Base-by-base conservation (phyloP, 371 early-diverging fungal genomes). In the Umbelopsis sp. region DNA sequence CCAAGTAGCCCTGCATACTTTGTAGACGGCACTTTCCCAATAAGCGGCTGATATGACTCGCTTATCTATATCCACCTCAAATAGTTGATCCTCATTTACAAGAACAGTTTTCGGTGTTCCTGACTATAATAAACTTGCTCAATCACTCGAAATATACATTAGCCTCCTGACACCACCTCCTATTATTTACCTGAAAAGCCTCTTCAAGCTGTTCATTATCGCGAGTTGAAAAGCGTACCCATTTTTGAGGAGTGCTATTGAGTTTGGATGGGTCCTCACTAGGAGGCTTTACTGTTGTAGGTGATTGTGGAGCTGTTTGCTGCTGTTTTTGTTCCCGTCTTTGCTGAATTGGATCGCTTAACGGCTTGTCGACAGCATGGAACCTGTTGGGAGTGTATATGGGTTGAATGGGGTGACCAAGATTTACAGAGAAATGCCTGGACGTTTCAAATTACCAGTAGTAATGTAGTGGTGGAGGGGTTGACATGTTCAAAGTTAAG, bases 1-100 rank as follows among this genome's bases (percentile, higher is more conserved):
- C 96, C 96, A 96, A 5, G 90, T 87, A 0, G 93, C 93, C 38
- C 96, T 78, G 38, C 93, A 83, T 10, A 94, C 89, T 65, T 93
- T 93, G 73, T 86, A 93, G 3, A 86, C 82, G 11, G 93, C 87
- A 0, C 96, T 95, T 65, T 87, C 82, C 96, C 96, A 94, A 70
- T 93, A 95, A 14, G 94, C 88, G 2, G 93, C 92, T 65, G 80
- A 84, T 38, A 92, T 89, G 64, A 89, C 90, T 71, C 86, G 77
- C 66, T 86, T 87, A 25, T 78, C 72, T 20, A 94, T 87, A 74
- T 94, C 84, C 24, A 92, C 94, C 76, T 94, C 92, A 70, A 89
- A 93, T 41, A 95, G 79, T 69, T 90, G 80, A 70, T 94, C 93
- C 70, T 95, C 93, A 68, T 87, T 88, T 11, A 86, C 87, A 18